These are phyloP conservation scores for Warburgia ugandensis DNA, from an alignment of 164 flowering plant species.

Conservation along the genomic window DNA sequence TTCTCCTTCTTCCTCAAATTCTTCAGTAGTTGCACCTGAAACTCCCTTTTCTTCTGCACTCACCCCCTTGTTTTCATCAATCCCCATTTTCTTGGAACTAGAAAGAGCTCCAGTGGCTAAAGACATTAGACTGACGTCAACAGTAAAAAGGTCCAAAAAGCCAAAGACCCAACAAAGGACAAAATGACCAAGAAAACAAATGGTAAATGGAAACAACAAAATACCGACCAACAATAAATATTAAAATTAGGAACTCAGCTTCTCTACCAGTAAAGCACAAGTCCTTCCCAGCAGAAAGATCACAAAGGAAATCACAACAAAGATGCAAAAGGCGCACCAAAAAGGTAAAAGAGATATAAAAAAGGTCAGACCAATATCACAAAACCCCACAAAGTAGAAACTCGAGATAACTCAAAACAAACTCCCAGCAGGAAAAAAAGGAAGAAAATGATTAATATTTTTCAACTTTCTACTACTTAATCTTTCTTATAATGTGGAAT, in stretches of 20 bases:
- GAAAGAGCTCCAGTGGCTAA: conserved; percentile 29
- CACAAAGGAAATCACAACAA: no score
- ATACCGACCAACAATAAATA: no score
- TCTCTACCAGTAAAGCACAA: no score
- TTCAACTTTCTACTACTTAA: no score
- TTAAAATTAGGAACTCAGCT: no score
- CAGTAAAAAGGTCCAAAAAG: background rate
- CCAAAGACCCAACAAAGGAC: background rate
- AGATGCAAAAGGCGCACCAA: no score
- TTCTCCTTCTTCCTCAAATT: conserved; percentile 11
- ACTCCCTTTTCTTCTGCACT: conserved; percentile 3
- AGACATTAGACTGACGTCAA: conserved; percentile 20
- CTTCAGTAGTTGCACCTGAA: conserved; percentile 9
- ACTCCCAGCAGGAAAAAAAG: background rate
- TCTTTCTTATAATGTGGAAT: no score
- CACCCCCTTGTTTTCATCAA: conserved; percentile 23
- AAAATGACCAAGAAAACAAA: background rate
- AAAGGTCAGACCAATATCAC: background rate
- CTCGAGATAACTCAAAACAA: no score
- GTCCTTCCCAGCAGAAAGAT: no score
- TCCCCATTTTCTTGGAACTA: conserved; percentile 36
- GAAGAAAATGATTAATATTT: background rate
- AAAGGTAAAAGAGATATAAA: background rate
- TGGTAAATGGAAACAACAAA: no score
- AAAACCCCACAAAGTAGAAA: background rate